Base-by-base conservation (phyloP, 2,329 filamentous ascomycete species). In the Claviceps arundinis region DNA sequence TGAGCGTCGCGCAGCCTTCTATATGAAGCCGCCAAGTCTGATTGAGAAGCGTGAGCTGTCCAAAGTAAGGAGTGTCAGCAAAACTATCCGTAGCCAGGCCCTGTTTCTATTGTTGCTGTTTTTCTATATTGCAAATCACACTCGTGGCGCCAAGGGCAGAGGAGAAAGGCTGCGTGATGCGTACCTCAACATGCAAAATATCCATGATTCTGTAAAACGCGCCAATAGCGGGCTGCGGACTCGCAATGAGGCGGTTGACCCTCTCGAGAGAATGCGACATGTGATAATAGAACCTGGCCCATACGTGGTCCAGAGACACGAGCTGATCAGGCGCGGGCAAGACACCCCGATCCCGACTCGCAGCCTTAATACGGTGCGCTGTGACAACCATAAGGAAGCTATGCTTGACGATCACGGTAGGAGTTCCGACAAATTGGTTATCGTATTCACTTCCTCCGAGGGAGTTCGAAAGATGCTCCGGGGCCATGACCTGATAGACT, bases 201-300 rank as follows among this genome's bases (percentile, higher is more conserved):
- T 52, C 47, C 51, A 49, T 49, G 41, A 52, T 52, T 26, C 51
- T 45, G n/a, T 52, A 52, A 37, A 52, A 52, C 16, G 49, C 47
- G 11, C 47, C 51, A 13, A 49, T 52, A 9, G 40, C 47, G 16
- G 47, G 46, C 6, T 52, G 41, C 16, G 47, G 41, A 41, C 51
- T 34, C 11, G 19, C 30, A 38, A 52, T 49, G 24, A 38, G 40
- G n/a, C 47, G 46, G 34, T 52, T 52, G 14, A 49, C 51, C 16
- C 38, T 40, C 9, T 19, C 41, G 17, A 52, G 47, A 37, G 51
- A 52, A 34, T 48, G 47, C 19, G 41, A 19, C 51, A 52, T 52
- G 46, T 52, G 51, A 41, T 44, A 42, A 19, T 49, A 49, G 16
- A 52, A 52, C 41, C 51, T 24, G 19, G 26, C 22, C 51, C 51